Evolutionary conservation across 2,329 filamentous ascomycete species (phyloP).

Genomic region (Fusarium camptoceras): DNA sequence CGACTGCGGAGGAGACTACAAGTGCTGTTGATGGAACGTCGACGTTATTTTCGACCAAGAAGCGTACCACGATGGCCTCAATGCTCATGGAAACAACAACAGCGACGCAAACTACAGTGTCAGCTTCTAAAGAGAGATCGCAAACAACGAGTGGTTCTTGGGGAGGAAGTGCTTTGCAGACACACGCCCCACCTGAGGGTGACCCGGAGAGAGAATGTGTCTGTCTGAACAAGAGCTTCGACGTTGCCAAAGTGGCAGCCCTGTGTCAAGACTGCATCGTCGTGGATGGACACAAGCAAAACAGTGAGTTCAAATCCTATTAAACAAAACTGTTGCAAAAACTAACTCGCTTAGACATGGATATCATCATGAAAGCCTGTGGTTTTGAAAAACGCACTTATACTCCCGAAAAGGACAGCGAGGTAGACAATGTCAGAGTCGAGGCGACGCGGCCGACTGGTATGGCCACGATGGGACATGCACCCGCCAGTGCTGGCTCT

Average conservation of each 20-base stretch:
- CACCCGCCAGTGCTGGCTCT: not conserved
- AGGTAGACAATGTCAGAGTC: slow-evolving; percentile 51
- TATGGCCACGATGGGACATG: slow-evolving; percentile 6
- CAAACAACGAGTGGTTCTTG: slow-evolving; percentile 13
- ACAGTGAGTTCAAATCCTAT: slow-evolving; percentile 44
- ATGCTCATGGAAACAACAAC: slow-evolving; percentile 14
- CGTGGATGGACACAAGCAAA: slow-evolving; percentile 47
- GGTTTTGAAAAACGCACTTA: slow-evolving; percentile 50
- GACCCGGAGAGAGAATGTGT: slow-evolving; percentile 53
- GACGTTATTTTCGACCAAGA: not conserved
- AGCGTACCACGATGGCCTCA: slow-evolving; percentile 13
- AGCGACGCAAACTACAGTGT: slow-evolving; percentile 7
- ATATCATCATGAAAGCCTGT: slow-evolving; percentile 53
- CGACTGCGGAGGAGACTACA: slow-evolving; percentile 9
- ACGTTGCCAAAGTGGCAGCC: slow-evolving; percentile 53
- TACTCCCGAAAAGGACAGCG: slow-evolving; percentile 46
- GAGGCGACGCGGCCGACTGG: slow-evolving; percentile 48
- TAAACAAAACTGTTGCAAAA: not conserved
- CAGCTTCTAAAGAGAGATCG: slow-evolving; percentile 5
- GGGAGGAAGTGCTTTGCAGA: slow-evolving; percentile 23
- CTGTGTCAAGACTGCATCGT: slow-evolving; percentile 55
- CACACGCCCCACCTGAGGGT: slow-evolving; percentile 31
- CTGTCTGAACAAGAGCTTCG: slow-evolving; percentile 55
- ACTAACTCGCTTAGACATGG: slow-evolving; percentile 48
- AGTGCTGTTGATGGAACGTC: slow-evolving; percentile 14